Evolutionary conservation across 2,329 filamentous ascomycete genomes (phyloP).

Genomic region (Trichoderma sp.): DNA sequence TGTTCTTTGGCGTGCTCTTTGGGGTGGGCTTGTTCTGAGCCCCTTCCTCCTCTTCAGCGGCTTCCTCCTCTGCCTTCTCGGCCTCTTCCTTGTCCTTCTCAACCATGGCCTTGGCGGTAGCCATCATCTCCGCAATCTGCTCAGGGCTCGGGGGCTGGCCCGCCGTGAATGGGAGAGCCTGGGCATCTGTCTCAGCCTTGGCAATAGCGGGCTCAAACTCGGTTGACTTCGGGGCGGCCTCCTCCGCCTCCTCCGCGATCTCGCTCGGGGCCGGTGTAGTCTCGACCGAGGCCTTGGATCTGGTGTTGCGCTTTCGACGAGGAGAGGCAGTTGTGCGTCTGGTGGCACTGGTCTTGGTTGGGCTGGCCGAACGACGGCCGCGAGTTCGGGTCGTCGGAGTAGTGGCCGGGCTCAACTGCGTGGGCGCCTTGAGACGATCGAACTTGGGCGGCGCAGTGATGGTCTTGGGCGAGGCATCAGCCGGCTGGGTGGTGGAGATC

Average conservation of each 20-base stretch:
- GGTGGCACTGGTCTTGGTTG: slow-evolving; percentile 54
- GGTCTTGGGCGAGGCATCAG: slow-evolving; percentile 69
- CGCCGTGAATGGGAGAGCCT: slow-evolving; percentile 65
- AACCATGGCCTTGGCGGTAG: slow-evolving; percentile 86
- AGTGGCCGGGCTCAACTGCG: slow-evolving; percentile 47
- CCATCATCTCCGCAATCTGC: slow-evolving; percentile 80
- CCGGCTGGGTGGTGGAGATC: slow-evolving; percentile 62
- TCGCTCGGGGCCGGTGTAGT: slow-evolving; percentile 34
- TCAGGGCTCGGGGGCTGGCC: slow-evolving; percentile 72
- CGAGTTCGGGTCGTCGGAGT: slow-evolving; percentile 52
- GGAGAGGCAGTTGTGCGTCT: slow-evolving; percentile 53
- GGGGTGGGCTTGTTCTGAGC: slow-evolving; percentile 40
- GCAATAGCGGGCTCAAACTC: slow-evolving; percentile 52
- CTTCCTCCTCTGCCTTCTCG: slow-evolving; percentile 38
- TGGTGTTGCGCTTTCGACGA: slow-evolving; percentile 52
- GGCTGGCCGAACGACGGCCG: slow-evolving; percentile 59
- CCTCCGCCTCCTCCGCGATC: slow-evolving; percentile 34
- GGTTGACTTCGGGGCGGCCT: slow-evolving; percentile 47
- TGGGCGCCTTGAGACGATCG: slow-evolving; percentile 52
- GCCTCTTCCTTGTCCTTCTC: slow-evolving; percentile 57
- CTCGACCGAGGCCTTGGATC: slow-evolving; percentile 45
- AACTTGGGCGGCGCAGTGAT: slow-evolving; percentile 84
- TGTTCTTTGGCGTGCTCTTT: slow-evolving; percentile 46
- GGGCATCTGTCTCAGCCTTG: slow-evolving; percentile 67
- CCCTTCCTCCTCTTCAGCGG: slow-evolving; percentile 35